Base-by-base conservation (phyloP, 2,329 filamentous ascomycete species). In the Thelonectria rubi region DNA sequence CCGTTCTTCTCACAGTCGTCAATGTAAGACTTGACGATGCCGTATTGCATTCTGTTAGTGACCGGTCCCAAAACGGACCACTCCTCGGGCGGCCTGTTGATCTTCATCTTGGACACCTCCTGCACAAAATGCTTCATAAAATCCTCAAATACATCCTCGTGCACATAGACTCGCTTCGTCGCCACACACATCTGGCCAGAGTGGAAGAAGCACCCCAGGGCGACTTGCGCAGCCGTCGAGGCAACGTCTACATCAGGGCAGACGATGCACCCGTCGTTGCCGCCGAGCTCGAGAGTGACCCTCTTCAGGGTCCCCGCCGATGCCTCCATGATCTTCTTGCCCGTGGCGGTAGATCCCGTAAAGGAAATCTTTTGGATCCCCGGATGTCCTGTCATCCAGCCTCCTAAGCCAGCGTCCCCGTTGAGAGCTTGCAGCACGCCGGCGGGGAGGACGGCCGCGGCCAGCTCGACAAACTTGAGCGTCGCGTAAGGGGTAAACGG, bases 41-140 rank as follows among this genome's bases (percentile, higher is more conserved):
- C 83, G 71, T 81, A 90, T 73, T 91, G 88, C 81, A 86, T 83
- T 69, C 80, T 74, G 75, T 90, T 90, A 64, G 87, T 86, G 12
- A 90, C 75, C 1, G 88, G 88, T 3, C 86, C 84, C 60, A 59
- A 39, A 18, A 42, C 26, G 17, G 43, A 39, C 9, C 60, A 40
- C 5, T 64, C 37, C 3, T 66, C 40, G 0, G 60, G 59, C 10
- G 64, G 60, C 1, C 58, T 57, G 45, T 65, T 58, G 14, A 64
- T 53, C 79, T 63, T 85, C 78, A 62, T 66, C 24, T 43, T 30
- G 18, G 37, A 61, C 21, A 50, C 55, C 0, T 58, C 47, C 1
- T 65, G 39, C 8, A 77, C 65, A 40, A 82, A 69, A 9, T 65
- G 59, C 1, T 77, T 71, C 2, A 83, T 72, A 71, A 89, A 88